These are phyloP conservation scores for Ustilago crameri DNA, from an alignment of 1,284 basidiomycete genomes.

Conservation along the genomic window DNA sequence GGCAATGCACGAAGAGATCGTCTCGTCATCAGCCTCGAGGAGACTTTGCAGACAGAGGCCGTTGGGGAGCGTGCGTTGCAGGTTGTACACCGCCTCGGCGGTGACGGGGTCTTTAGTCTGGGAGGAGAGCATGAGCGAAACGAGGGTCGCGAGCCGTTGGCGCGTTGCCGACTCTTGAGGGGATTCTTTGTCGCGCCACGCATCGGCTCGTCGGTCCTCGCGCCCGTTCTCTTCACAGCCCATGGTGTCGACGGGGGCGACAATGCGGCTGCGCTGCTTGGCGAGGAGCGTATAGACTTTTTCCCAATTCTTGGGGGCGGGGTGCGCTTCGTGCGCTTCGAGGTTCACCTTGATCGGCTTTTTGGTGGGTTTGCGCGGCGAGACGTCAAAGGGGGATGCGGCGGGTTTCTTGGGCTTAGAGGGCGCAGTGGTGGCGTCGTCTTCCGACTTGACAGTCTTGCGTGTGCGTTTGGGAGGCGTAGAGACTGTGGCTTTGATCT, in stretches of 20 bases:
- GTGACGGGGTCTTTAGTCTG: constrained; percentile 80
- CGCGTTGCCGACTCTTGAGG: constrained; percentile 71
- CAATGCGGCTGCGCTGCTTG: constrained; percentile 55
- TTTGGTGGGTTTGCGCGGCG: constrained; percentile 45
- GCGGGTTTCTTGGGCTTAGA: constrained; percentile 23
- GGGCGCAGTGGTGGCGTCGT: neutral
- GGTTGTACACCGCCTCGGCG: constrained; percentile 80
- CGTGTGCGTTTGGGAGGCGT: constrained; percentile 7
- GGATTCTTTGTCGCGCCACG: constrained; percentile 43
- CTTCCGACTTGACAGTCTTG: constrained; percentile 1
- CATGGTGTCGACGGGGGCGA: constrained; percentile 68
- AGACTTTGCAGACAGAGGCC: constrained; percentile 81
- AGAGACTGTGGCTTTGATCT: neutral
- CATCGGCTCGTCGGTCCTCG: constrained; percentile 52
- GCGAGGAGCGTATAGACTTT: constrained; percentile 45
- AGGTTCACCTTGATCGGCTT: constrained; percentile 65
- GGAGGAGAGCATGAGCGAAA: constrained; percentile 93
- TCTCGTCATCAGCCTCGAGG: constrained; percentile 74
- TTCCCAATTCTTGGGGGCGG: constrained; percentile 58
- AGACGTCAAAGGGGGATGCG: constrained; percentile 38
- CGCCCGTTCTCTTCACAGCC: constrained; percentile 66
- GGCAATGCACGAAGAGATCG: constrained; percentile 79
- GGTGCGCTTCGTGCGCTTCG: constrained; percentile 51
- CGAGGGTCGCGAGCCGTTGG: constrained; percentile 82
- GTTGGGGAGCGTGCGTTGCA: constrained; percentile 80